Evolutionary conservation across 768 basidiomycete genomes (phyloP).

Genomic region (Astraeus odoratus): DNA sequence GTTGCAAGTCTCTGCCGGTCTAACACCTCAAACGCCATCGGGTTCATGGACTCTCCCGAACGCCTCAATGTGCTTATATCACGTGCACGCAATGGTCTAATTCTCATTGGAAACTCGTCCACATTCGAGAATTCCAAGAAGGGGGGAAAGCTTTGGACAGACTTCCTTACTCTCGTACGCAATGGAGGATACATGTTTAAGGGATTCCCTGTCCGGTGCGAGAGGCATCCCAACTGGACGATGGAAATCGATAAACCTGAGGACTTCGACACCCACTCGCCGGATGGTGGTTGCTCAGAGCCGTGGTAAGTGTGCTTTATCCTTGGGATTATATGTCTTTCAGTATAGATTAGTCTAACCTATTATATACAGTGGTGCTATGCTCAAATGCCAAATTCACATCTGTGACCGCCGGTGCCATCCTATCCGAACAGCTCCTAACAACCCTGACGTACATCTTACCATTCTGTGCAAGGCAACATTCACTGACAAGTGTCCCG

Average conservation of each 20-base stretch:
- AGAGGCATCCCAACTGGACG: constrained; percentile 41
- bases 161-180: constrained; percentile 40
- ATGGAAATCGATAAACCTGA: constrained; percentile 32
- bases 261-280: constrained; percentile 46
- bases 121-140: constrained; percentile 51
- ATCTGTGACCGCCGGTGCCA: too few relatives aligned
- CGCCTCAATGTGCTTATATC: constrained; percentile 67
- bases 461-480: constrained; percentile 37
- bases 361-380: constrained; percentile 32
- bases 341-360: neutral
- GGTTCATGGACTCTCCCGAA: constrained; percentile 67
- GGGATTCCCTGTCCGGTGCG: constrained; percentile 55
- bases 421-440: constrained; percentile 45
- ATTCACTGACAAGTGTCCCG: constrained; percentile 33
- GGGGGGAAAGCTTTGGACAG: constrained; percentile 45
- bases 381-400: constrained; percentile 56
- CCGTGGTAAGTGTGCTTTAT: constrained; percentile 61
- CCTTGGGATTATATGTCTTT: neutral
- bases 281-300: constrained; percentile 57
- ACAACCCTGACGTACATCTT: constrained; percentile 15
- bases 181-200: constrained; percentile 41
- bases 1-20: constrained; percentile 56
- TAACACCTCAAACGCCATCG: constrained; percentile 49
- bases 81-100: constrained; percentile 56
- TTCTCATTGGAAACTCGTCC: constrained; percentile 57